Base-by-base conservation (phyloP, 345 rosid species). In the Mangifera indica region DNA sequence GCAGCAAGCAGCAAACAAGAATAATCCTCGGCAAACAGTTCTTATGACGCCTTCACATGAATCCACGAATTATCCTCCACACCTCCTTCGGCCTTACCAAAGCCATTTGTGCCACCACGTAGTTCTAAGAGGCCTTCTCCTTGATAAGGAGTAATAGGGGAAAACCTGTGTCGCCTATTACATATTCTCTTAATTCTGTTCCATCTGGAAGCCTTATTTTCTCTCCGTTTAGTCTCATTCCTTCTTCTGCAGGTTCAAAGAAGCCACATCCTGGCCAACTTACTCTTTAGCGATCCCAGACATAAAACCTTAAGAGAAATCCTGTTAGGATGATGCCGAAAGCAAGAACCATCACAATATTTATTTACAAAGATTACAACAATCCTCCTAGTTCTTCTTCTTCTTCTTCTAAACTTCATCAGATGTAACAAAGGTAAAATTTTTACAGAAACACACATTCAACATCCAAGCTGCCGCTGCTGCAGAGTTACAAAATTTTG, bases 251-350 rank as follows among this genome's bases (percentile, higher is more conserved):
- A 18, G 84, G 89, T 78, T 78, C 82, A 81, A 60, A 88, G 81
- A 88, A 82, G 44, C 87, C 84, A 74, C 92, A 88, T 40, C 92
- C 95, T 18, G 92, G 95, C 86, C 85, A 88, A 21, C 96, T 92
- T 29, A n/a, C n/a, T n/a, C n/a, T n/a, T n/a, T n/a, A n/a, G n/a
- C n/a, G n/a, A n/a, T n/a, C n/a, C n/a, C n/a, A n/a, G n/a, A n/a
- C n/a, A n/a, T n/a, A n/a, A n/a, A n/a, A n/a, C n/a, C n/a, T n/a
- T n/a, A n/a, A n/a, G n/a, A n/a, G n/a, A n/a, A n/a, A n/a, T n/a
- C n/a, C n/a, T n/a, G n/a, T n/a, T n/a, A n/a, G n/a, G n/a, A n/a
- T n/a, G n/a, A n/a, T n/a, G n/a, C n/a, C n/a, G n/a, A n/a, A n/a
- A n/a, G n/a, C n/a, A n/a, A n/a, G n/a, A n/a, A n/a, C n/a, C n/a